A percentile compares a stretch with the other conserved stretches of the same genome.
Conservation (phyloP, 306 rosid species). For the Citrullus colocynthis region DNA sequence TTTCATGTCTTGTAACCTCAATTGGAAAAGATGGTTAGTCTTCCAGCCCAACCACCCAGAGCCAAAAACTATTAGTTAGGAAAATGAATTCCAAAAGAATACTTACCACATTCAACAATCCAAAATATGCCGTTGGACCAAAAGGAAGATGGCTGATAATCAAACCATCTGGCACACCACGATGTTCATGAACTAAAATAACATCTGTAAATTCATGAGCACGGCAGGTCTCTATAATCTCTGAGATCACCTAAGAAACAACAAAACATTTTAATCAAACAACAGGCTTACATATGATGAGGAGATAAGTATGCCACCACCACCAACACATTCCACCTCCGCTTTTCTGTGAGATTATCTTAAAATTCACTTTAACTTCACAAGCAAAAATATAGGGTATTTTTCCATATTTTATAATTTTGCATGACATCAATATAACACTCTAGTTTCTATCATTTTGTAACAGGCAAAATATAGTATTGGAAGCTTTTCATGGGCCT, state of each 20-base stretch:
- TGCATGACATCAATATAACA: background rate
- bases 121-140: conserved; percentile 96
- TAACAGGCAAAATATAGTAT: background rate
- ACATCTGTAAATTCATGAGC: conserved; percentile 81
- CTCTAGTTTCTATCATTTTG: background rate
- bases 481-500: background rate
- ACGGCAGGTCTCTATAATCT: conserved; percentile 78
- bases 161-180: conserved; percentile 89
- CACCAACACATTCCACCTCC: background rate
- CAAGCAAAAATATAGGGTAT: background rate
- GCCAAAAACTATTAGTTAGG: background rate
- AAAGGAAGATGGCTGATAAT: conserved; percentile 73
- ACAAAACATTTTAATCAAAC: background rate
- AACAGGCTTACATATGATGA: background rate
- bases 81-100: conserved; percentile 8
- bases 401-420: background rate
- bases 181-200: conserved; percentile 75
- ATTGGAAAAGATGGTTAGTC: conserved; percentile 23
- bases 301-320: background rate
- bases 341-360: background rate
- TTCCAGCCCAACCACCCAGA: background rate
- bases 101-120: conserved; percentile 76
- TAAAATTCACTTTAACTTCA: background rate
- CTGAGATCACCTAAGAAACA: conserved; percentile 63
- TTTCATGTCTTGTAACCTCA: conserved; percentile 87